Conservation (phyloP, 768 basidiomycete species). For the Obba rivulosa region DNA sequence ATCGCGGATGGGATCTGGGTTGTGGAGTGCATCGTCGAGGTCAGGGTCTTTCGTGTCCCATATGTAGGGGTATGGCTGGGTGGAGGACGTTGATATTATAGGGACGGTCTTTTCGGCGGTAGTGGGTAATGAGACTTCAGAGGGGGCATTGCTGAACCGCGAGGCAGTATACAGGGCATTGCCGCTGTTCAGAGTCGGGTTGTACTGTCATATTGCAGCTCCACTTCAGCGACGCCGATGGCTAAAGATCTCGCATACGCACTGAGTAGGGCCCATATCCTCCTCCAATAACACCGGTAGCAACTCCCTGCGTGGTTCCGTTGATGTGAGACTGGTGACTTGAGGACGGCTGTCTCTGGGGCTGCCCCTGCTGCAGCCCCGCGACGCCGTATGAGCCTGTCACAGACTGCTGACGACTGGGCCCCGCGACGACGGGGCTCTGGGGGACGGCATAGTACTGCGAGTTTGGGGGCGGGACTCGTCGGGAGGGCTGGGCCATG, state of each 20-base stretch:
- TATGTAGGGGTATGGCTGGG: conserved; percentile 59
- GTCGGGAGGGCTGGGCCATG: conserved; percentile 33
- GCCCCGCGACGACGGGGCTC: conserved; percentile 32
- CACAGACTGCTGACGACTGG: conserved; percentile 24
- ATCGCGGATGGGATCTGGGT: conserved; percentile 75
- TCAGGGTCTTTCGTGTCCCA: conserved; percentile 83
- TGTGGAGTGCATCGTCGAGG: conserved; percentile 86
- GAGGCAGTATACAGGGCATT: conserved; percentile 41
- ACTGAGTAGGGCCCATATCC: conserved; percentile 89
- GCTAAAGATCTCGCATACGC: conserved; percentile 5
- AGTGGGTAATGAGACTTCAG: conserved; percentile 36
- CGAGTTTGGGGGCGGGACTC: conserved; percentile 39
- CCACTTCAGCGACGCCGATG: neutral
- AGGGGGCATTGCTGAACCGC: conserved; percentile 53
- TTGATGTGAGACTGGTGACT: conserved; percentile 28
- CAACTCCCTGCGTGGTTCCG: conserved; percentile 73
- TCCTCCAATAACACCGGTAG: conserved; percentile 70
- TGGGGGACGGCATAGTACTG: conserved; percentile 67
- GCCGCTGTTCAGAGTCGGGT: conserved; percentile 39
- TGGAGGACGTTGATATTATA: conserved; percentile 48
- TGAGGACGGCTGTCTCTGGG: conserved; percentile 9
- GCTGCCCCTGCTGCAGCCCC: conserved; percentile 1
- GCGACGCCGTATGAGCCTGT: too few relatives aligned
- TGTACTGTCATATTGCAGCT: conserved; percentile 39
- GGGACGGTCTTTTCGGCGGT: conserved; percentile 32